Percentiles rank a stretch among this genome's conserved stretches.
These are phyloP conservation scores for Venturia nashicola DNA, from an alignment of 2,329 filamentous ascomycete genomes.

Conservation along the genomic window DNA sequence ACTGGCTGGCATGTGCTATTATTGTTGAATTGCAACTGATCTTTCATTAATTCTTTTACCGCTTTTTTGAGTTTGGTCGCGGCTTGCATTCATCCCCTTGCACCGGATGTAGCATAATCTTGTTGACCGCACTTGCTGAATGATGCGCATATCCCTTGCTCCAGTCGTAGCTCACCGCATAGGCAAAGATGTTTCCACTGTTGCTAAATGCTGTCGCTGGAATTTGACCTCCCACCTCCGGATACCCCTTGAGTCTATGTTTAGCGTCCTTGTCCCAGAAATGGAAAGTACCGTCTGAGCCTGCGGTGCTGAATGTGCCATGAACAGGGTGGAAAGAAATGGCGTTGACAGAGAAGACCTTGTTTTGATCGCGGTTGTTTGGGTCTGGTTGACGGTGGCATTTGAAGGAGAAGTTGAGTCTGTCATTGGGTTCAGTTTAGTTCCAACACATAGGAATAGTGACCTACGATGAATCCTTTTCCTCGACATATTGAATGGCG, in stretches of 20 bases:
- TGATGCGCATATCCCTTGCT: slow-evolving; percentile 89
- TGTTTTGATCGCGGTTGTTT: slow-evolving; percentile 53
- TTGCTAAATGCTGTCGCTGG: slow-evolving; percentile 84
- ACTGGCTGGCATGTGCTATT: not conserved
- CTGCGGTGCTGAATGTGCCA: slow-evolving; percentile 96
- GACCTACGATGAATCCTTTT: slow-evolving; percentile 63
- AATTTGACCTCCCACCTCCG: slow-evolving; percentile 59
- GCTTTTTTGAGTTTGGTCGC: slow-evolving; percentile 33
- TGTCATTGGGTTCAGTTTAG: slow-evolving; percentile 12
- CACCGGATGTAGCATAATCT: slow-evolving; percentile 39
- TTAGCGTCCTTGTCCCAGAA: slow-evolving; percentile 68
- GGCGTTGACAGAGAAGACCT: slow-evolving; percentile 90
- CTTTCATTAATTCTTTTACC: not conserved
- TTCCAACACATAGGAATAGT: not conserved
- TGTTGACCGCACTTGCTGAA: slow-evolving; percentile 44
- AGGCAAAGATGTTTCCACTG: slow-evolving; percentile 51
- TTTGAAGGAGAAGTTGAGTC: slow-evolving; percentile 95
- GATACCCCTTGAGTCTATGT: slow-evolving; percentile 52
- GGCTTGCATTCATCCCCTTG: slow-evolving; percentile 38
- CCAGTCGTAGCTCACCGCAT: slow-evolving; percentile 92
- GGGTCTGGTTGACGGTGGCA: slow-evolving; percentile 79
- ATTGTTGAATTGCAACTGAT: not conserved
- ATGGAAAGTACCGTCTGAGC: slow-evolving; percentile 91
- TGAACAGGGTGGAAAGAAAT: slow-evolving; percentile 96
- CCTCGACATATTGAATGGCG: slow-evolving; percentile 96